Evolutionary conservation across 805 yeast species (phyloP).

Genomic region (Candida sonorensis): DNA sequence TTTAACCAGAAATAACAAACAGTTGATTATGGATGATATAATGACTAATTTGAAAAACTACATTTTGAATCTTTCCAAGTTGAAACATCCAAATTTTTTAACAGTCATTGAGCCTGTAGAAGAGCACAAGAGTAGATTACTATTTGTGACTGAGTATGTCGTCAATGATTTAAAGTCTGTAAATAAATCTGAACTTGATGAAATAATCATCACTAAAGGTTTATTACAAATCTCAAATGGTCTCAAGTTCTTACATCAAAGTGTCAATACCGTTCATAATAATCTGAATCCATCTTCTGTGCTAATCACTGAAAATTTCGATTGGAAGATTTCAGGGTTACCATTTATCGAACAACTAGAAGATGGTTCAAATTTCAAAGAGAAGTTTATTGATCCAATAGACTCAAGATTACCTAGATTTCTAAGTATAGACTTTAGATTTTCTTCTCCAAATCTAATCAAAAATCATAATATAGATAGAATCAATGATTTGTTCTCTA

Average conservation of each 20-base stretch:
- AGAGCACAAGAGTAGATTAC: conserved; percentile 67
- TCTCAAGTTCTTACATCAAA: conserved; percentile 73
- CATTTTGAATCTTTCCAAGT: conserved; percentile 63
- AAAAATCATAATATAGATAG: conserved; percentile 55
- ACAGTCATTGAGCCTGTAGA: conserved; percentile 85
- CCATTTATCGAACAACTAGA: conserved; percentile 41
- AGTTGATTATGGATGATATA: conserved; percentile 49
- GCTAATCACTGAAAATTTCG: conserved; percentile 74
- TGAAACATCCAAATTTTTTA: conserved; percentile 85
- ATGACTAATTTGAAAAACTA: conserved; percentile 62
- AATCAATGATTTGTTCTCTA: conserved; percentile 75
- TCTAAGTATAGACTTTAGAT: conserved; percentile 64
- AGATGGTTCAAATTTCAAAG: conserved; percentile 38
- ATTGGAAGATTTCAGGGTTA: conserved; percentile 89
- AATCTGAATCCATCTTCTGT: conserved; percentile 75
- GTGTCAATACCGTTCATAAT: conserved; percentile 67
- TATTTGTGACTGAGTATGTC: conserved; percentile 83
- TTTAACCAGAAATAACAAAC: conserved; percentile 40
- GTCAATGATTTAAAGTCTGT: conserved; percentile 25
- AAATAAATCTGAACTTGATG: conserved; percentile 51
- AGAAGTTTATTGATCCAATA: conserved; percentile 60
- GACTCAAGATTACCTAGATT: conserved; percentile 73
- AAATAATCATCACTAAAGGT: conserved; percentile 69
- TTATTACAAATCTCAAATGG: conserved; percentile 72
- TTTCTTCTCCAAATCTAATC: conserved; percentile 78